Base-by-base conservation (phyloP, 2,329 filamentous ascomycete species). In the Epichloe coenophiala region DNA sequence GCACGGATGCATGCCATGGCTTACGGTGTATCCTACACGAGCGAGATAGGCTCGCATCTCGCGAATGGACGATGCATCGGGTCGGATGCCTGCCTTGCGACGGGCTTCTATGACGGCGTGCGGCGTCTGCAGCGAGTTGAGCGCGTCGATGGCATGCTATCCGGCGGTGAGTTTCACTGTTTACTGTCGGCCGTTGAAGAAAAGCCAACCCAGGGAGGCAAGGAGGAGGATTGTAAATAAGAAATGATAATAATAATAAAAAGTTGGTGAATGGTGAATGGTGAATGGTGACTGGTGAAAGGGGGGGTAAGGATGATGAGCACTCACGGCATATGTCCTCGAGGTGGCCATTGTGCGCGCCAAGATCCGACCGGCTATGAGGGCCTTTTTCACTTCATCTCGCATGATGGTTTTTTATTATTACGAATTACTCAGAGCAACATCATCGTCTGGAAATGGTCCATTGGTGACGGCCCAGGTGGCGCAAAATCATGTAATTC, bases 41-140 rank as follows among this genome's bases (percentile, higher is more conserved):
- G 73, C 71, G 61, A 88, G 78, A 76, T 88, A 95, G 53, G 81
- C 77, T 56, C 80, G 75, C 80, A 94, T 94, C 65, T 95, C 86
- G 3, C 80, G 78, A 45, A 93, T 81, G 8, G 86, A 72, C 50
- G 74, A 73, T 53, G 80, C 74, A 66, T 93, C 86, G 60, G 86
- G 81, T 31, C 75, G 77, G 55, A 81, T 71, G 19, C 88, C 86
- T 17, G 84, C 84, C 63, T 86, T 86, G 50, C 81, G 77, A 48
- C 93, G 82, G 47, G 84, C 81, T 63, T 95, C 82, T 17, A 96
- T 78, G 48, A 88, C 77, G 46, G 84, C 79, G 63, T 84, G 91
- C 48, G 95, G 94, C 41, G 86, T 88, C 67, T 98, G 93, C 47
- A 97, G 80, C 43, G 87, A 85, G 67, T 97, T 97, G 62, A 97